Percentiles rank a stretch among this genome's conserved stretches.
Conservation (phyloP, 768 basidiomycete genomes). For the Coprinellus aureogranulatus region DNA sequence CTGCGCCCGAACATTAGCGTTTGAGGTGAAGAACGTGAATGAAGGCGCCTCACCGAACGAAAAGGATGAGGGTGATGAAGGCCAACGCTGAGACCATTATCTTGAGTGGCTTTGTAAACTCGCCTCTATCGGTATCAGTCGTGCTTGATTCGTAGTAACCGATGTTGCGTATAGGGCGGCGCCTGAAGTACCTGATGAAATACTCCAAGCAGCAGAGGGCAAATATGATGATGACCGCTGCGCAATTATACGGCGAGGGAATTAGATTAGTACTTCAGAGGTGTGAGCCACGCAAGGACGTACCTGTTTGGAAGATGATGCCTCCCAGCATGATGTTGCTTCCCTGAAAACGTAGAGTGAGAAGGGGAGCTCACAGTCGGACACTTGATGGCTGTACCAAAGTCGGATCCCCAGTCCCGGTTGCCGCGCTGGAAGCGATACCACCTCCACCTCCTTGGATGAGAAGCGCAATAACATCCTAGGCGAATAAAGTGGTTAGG, state of each 20-base stretch:
- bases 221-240: constrained; percentile 20
- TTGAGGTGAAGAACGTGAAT: not conserved
- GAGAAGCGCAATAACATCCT: constrained; percentile 58
- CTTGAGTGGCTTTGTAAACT: constrained; percentile 12
- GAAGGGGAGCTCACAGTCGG: not conserved
- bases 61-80: constrained; percentile 42
- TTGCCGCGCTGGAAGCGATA: not conserved
- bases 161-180: not conserved
- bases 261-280: constrained; percentile 31
- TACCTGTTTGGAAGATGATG: constrained; percentile 47
- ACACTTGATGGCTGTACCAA: not conserved
- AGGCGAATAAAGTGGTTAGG: not conserved
- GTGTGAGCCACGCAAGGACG: constrained; percentile 12
- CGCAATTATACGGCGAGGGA: constrained; percentile 29
- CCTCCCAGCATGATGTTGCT: constrained; percentile 48
- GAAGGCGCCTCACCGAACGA: constrained; percentile 27
- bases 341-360: constrained; percentile 8
- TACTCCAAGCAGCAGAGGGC: constrained; percentile 34
- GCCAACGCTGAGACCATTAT: constrained; percentile 30
- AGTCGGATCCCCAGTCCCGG: not conserved
- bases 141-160: not conserved
- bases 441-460: constrained; percentile 44
- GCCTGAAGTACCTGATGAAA: not conserved
- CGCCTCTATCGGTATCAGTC: not conserved
- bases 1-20: constrained; percentile 24